phyloP scores from a whole-genome alignment of 441 rosid genomes.

The Pelargonium myrrhifolium region DNA sequence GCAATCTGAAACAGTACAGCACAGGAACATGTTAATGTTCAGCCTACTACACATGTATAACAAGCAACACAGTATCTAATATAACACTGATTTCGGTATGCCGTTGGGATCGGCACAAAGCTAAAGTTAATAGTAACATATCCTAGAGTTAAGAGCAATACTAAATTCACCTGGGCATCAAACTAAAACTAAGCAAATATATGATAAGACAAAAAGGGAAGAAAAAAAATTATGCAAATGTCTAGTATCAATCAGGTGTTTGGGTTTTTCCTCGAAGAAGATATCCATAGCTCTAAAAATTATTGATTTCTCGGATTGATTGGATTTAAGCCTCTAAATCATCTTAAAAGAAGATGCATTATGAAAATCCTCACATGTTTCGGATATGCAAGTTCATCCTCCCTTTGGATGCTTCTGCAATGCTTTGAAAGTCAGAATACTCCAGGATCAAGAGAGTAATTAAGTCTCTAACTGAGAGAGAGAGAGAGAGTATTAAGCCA shows the following conservation, averaged over 20 bases:
- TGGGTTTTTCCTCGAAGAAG: background rate
- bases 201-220: background rate
- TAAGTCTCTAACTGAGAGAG: no score
- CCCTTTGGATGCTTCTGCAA: background rate
- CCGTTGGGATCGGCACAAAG: background rate
- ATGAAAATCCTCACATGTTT: no score
- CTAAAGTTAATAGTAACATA: background rate
- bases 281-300: no score
- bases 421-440: background rate
- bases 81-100: background rate
- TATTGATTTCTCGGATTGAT: background rate
- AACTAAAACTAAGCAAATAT: background rate
- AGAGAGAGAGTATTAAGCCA: no score
- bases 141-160: background rate
- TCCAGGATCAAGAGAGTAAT: background rate
- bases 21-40: background rate
- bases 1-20: conserved; percentile 44
- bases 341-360: background rate
- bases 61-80: background rate
- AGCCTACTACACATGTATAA: conserved; percentile 1
- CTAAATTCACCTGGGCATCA: background rate
- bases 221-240: background rate
- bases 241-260: background rate
- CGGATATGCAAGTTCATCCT: no score
- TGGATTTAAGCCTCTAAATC: background rate